Evolutionary conservation across 2,329 filamentous ascomycete genomes (phyloP).

Genomic region (Rutstroemia sp.): DNA sequence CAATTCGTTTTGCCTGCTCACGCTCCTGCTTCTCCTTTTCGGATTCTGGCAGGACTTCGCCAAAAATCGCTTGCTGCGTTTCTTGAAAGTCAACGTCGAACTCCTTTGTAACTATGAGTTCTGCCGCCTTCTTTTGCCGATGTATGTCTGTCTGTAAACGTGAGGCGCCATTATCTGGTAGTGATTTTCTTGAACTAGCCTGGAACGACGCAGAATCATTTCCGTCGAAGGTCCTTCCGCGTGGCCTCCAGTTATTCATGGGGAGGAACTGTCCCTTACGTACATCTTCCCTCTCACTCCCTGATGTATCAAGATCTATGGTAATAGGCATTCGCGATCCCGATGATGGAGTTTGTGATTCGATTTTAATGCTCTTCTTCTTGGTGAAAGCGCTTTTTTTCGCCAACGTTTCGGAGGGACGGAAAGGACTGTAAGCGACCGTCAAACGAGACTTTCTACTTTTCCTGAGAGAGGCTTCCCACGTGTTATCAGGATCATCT

Average conservation of each 20-base stretch:
- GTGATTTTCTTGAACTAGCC: neutral
- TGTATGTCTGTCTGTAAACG: neutral
- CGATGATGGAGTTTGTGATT: neutral
- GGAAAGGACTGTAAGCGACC: neutral
- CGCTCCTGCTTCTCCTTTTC: constrained; percentile 5
- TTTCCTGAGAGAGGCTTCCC: neutral
- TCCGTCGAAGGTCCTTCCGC: neutral
- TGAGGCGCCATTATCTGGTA: neutral
- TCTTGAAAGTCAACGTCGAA: neutral
- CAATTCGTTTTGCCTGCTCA: neutral
- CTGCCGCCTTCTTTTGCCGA: constrained; percentile 13
- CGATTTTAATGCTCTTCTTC: neutral
- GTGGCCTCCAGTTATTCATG: neutral
- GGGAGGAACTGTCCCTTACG: neutral
- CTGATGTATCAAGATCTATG: neutral
- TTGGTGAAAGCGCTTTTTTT: neutral
- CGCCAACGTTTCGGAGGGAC: neutral
- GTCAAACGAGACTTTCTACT: neutral
- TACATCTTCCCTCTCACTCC: neutral
- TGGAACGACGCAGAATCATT: neutral
- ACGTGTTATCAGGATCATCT: neutral
- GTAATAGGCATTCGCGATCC: neutral
- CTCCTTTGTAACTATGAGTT: constrained; percentile 15
- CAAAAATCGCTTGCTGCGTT: constrained; percentile 14
- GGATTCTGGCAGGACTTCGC: constrained; percentile 12